Percentiles rank a stretch among this genome's conserved stretches.
Evolutionary conservation across 2,329 filamentous ascomycete genomes (phyloP).

Genomic region (Daldinia eschscholtzii): DNA sequence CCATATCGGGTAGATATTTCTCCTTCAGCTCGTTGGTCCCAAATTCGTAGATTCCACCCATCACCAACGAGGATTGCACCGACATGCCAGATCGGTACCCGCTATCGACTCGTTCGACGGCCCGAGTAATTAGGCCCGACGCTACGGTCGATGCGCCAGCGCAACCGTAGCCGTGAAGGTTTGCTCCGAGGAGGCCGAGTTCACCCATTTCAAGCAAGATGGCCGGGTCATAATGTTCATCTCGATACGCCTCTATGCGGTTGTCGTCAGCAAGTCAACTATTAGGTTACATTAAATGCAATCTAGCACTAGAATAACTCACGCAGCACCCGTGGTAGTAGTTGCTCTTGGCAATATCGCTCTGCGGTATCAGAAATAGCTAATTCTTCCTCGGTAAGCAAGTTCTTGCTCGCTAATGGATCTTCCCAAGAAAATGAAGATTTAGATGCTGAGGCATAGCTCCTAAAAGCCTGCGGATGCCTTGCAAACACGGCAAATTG

Average conservation of each 20-base stretch:
- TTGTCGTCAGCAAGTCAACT: slow-evolving; percentile 32
- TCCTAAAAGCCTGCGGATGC: slow-evolving; percentile 40
- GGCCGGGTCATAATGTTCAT: slow-evolving; percentile 86
- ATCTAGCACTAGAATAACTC: slow-evolving; percentile 61
- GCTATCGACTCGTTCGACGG: slow-evolving; percentile 90
- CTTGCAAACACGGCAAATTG: slow-evolving; percentile 38
- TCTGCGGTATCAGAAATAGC: slow-evolving; percentile 92
- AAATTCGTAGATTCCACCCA: slow-evolving; percentile 92
- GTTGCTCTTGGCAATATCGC: slow-evolving; percentile 90
- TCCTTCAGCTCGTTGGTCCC: slow-evolving; percentile 90
- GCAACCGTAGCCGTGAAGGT: slow-evolving; percentile 88
- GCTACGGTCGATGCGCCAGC: slow-evolving; percentile 90
- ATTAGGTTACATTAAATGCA: not conserved
- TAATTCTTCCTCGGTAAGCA: slow-evolving; percentile 90
- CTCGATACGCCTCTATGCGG: slow-evolving; percentile 66
- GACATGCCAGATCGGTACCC: slow-evolving; percentile 95
- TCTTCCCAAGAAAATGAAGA: slow-evolving; percentile 89
- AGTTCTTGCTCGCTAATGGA: slow-evolving; percentile 78
- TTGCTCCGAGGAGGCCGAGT: slow-evolving; percentile 87
- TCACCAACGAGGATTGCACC: slow-evolving; percentile 91
- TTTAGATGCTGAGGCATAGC: slow-evolving; percentile 50
- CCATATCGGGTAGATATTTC: slow-evolving; percentile 82
- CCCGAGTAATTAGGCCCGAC: slow-evolving; percentile 88
- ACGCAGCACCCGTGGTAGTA: slow-evolving; percentile 90
- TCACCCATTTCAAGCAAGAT: slow-evolving; percentile 95